Base-by-base conservation (phyloP, 208 protist genomes). In the Leishmania lainsoni region DNA sequence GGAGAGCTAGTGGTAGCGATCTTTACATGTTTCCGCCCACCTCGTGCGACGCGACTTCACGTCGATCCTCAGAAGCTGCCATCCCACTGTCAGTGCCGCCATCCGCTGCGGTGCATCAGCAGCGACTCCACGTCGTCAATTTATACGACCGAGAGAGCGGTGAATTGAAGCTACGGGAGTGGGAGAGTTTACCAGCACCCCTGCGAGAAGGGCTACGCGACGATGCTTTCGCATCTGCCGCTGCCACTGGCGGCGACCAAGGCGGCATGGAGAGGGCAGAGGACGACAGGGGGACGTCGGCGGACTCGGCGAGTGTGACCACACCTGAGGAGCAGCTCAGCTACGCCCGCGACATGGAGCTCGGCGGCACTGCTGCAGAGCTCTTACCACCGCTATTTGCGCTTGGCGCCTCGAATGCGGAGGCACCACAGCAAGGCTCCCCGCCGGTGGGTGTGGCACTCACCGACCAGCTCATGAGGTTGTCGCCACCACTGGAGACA, bases 301-400 rank as follows among this genome's bases (percentile, higher is more conserved):
- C 29, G 16, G 61, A 20, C n/a, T 77, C 76, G 71, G 52, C 32
- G 22, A 81, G 76, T 48, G 76, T 69, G 42, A 65, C 52, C 49
- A 85, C 81, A 22, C 81, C 81, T n/a, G 81, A 85, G 76, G 72
- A 85, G 45, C 74, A 77, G 74, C 56, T 66, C 76, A 59, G 26
- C 66, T n/a, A 51, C 59, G 72, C 61, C 54, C 35, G 1, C 61
- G 8, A 16, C 76, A 49, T 52, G 12, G 76, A 71, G 14, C 63
- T 22, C 5, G 63, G 49, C 1, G 49, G 45, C 32, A 22, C 56
- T 26, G 76, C 59, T 29, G 61, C n/a, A 29, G 29, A 16, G 29
- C 29, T 39, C 8, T 68, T 63, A n/a, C 48, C 58, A 51, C 32
- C 76, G 56, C 59, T 20, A 63, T 65, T 65, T 6, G 22, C 20